phyloP scores from a whole-genome alignment of 2,329 filamentous ascomycete species.

The Beauveria medogensis region DNA sequence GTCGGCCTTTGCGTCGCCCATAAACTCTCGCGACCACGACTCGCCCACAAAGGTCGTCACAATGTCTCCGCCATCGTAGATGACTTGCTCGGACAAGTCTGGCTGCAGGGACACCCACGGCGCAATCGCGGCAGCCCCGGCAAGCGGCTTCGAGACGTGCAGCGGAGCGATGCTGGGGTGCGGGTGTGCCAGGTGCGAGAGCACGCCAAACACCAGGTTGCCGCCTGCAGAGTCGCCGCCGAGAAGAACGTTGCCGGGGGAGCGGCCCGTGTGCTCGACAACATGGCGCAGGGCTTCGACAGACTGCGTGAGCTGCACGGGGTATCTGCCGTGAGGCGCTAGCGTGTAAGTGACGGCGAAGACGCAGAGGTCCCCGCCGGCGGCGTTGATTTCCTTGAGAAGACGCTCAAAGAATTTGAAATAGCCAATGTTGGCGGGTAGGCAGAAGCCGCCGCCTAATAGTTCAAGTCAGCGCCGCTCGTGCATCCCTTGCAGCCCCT shows the following conservation, averaged over 20 bases:
- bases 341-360: conserved; percentile 16
- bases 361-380: conserved; percentile 15
- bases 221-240: conserved; percentile 19
- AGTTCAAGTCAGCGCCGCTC: background rate
- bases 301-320: conserved; percentile 17
- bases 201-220: conserved; percentile 16
- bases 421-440: conserved; percentile 16
- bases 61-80: conserved; percentile 16
- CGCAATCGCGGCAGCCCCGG: conserved; percentile 13
- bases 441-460: conserved; percentile 17
- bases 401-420: conserved; percentile 15
- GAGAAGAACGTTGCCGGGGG: conserved; percentile 13
- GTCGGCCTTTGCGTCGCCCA: conserved; percentile 13
- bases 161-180: conserved; percentile 16
- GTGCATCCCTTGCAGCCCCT: background rate
- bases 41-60: conserved; percentile 12
- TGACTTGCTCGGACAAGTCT: conserved; percentile 5
- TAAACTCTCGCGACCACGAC: conserved; percentile 12
- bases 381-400: conserved; percentile 10
- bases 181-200: conserved; percentile 17
- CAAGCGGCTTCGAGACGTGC: conserved; percentile 12
- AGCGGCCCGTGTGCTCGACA: conserved; percentile 9
- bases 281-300: conserved; percentile 16
- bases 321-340: conserved; percentile 16
- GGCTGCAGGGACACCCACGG: conserved; percentile 16